Evolutionary conservation across 1,284 basidiomycete species (phyloP).

Genomic region (Sporisorium graminicola): DNA sequence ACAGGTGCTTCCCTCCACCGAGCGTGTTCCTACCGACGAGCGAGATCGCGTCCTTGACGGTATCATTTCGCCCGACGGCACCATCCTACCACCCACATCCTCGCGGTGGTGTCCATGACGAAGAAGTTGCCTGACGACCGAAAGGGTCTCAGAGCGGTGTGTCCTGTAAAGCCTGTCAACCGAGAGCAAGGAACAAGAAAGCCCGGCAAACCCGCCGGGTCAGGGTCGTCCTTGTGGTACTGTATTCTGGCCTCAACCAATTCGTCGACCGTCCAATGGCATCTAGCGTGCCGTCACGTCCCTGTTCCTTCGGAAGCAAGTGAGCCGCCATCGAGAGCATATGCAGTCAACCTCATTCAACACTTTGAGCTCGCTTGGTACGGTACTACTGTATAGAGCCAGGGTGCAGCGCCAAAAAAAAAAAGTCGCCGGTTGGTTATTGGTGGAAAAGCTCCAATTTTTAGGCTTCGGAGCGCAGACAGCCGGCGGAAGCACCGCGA

Average conservation of each 20-base stretch:
- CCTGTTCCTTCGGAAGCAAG: slow-evolving; percentile 1
- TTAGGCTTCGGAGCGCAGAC: slow-evolving; percentile 28
- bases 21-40: slow-evolving; percentile 66
- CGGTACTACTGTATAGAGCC: too few species aligned
- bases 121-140: not conserved
- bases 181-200: not conserved
- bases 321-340: not conserved
- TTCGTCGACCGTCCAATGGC: not conserved
- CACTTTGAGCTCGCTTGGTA: too few species aligned
- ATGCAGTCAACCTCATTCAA: too few species aligned
- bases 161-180: not conserved
- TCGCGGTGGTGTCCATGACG: slow-evolving; percentile 33
- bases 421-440: slow-evolving; percentile 3
- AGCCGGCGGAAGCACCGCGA: slow-evolving; percentile 34
- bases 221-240: not conserved
- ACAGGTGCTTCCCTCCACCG: slow-evolving; percentile 60
- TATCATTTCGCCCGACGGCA: slow-evolving; percentile 61
- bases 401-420: not conserved
- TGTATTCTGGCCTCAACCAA: not conserved
- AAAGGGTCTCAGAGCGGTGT: not conserved
- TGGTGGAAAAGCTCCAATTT: slow-evolving; percentile 5
- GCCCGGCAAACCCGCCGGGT: not conserved
- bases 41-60: slow-evolving; percentile 65
- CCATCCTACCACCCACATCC: slow-evolving; percentile 33
- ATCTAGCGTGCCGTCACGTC: not conserved